phyloP scores from a whole-genome alignment of 106 monocot species.

The Cymbidium sinense region DNA sequence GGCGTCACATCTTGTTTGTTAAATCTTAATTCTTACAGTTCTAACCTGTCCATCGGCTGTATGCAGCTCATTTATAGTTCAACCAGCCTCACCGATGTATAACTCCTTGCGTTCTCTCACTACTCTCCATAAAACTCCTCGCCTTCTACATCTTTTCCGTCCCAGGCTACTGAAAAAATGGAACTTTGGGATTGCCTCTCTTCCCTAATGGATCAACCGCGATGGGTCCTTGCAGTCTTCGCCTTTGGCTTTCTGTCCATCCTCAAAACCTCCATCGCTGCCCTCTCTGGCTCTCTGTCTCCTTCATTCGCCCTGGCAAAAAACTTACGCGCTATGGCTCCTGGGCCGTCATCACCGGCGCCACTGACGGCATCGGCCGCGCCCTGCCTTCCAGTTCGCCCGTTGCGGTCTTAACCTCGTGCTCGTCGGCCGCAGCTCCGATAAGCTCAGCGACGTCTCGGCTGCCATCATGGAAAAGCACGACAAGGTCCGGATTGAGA shows the following conservation, averaged over 20 bases:
- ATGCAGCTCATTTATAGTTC: too few species aligned
- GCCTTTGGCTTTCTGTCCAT: constrained; percentile 37
- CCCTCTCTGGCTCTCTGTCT: constrained; percentile 52
- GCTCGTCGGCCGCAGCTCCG: constrained; percentile 76
- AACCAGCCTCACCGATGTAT: too few species aligned
- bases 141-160: not conserved
- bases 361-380: constrained; percentile 84
- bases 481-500: constrained; percentile 23
- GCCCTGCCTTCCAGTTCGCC: constrained; percentile 69
- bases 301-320: constrained; percentile 78
- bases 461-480: constrained; percentile 31
- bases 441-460: constrained; percentile 48
- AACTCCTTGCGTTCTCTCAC: too few species aligned
- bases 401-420: constrained; percentile 57
- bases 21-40: too few species aligned
- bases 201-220: constrained; percentile 6
- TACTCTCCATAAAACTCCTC: too few species aligned
- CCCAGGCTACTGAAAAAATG: too few species aligned
- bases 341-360: constrained; percentile 83
- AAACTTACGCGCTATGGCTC: constrained; percentile 63
- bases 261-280: constrained; percentile 22
- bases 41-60: too few species aligned
- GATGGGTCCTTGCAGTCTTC: constrained; percentile 26
- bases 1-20: too few species aligned
- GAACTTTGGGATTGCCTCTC: constrained; percentile 1